A percentile compares a stretch with the other conserved stretches of the same genome.
phyloP scores from a whole-genome alignment of 257 asterid species.

The Nicotiana otophora region DNA sequence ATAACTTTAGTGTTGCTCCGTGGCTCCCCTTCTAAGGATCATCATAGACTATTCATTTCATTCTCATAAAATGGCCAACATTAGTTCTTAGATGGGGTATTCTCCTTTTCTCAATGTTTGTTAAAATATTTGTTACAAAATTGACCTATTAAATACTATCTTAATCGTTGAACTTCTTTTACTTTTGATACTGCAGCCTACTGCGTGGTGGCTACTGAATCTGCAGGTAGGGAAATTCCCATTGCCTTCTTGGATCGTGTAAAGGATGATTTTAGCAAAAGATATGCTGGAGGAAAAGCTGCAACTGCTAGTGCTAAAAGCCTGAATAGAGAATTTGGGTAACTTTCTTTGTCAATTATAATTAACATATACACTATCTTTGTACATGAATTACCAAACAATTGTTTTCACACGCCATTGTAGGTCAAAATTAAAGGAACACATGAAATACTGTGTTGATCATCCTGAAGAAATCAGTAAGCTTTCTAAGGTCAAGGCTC shows the following conservation, averaged over 20 bases:
- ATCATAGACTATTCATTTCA: too few species aligned
- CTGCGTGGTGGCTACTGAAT: slow-evolving; percentile 49
- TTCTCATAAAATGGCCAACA: too few species aligned
- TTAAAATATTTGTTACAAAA: neutral
- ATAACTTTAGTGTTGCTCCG: too few species aligned
- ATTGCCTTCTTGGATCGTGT: slow-evolving; percentile 41
- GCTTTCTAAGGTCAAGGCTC: slow-evolving; percentile 49
- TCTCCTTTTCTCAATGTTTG: too few species aligned
- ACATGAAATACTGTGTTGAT: slow-evolving; percentile 40
- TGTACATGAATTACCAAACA: neutral
- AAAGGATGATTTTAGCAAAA: slow-evolving; percentile 45
- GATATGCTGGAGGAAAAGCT: slow-evolving; percentile 45
- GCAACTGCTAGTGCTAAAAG: slow-evolving; percentile 36
- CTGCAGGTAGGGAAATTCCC: slow-evolving; percentile 49
- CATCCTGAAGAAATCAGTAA: slow-evolving; percentile 51
- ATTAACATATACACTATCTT: neutral
- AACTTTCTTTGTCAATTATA: neutral
- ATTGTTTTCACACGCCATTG: neutral
- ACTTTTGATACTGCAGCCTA: slow-evolving; percentile 28
- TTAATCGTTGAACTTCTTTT: neutral
- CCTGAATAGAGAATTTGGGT: slow-evolving; percentile 47
- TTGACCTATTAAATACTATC: neutral
- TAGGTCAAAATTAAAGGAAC: slow-evolving; percentile 53
- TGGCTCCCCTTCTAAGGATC: too few species aligned
- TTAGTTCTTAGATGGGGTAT: too few species aligned